Base-by-base conservation (phyloP, 2,329 filamentous ascomycete species). In the Polychaeton citri region DNA sequence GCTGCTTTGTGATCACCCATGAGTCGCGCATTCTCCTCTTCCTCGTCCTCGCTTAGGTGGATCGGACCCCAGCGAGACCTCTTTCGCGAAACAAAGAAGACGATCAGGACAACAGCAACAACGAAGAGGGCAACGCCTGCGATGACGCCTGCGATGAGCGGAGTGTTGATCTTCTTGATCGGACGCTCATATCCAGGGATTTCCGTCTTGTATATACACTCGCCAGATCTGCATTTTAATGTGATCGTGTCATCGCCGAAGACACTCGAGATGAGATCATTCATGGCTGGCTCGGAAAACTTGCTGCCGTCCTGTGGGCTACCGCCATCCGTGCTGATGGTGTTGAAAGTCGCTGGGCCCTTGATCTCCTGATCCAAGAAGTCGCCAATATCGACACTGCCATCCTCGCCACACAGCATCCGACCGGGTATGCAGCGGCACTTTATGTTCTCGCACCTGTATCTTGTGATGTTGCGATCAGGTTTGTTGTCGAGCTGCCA, bases 141-240 rank as follows among this genome's bases (percentile, higher is more conserved):
- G 50, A 98, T 96, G 32, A 95, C 82, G 10, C 83, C 81, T 8
- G 92, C 88, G 47, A 98, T 98, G 33, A 98, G 69, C 3, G 88
- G 90, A 0, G 88, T 96, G 58, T 98, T 98, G 62, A 98, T 96
- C 55, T 80, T 79, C 64, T 95, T 94, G 41, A 95, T 72, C 1
- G 88, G 86, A 15, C 81, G 73, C 46, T 81, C 71, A 53, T 93
- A 98, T 13, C 92, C 90, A 12, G 90, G 90, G 5, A 96, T 79
- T 51, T 96, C 82, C 5, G 87, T 94, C 55, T 81, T 75, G 59
- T 95, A 87, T 21, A 98, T 65, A 65, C 90, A 98, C 63, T 98
- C 90, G 40, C 90, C 90, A 17, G 87, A 74, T 41, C 76, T 68
- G 52, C 90, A 98, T 18, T 75, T 70, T 31, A 98, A 65, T 33